Percentiles rank a stretch among this genome's conserved stretches.
These are phyloP conservation scores for Fragaria nilgerrensis DNA, from an alignment of 306 rosid genomes.

Conservation along the genomic window DNA sequence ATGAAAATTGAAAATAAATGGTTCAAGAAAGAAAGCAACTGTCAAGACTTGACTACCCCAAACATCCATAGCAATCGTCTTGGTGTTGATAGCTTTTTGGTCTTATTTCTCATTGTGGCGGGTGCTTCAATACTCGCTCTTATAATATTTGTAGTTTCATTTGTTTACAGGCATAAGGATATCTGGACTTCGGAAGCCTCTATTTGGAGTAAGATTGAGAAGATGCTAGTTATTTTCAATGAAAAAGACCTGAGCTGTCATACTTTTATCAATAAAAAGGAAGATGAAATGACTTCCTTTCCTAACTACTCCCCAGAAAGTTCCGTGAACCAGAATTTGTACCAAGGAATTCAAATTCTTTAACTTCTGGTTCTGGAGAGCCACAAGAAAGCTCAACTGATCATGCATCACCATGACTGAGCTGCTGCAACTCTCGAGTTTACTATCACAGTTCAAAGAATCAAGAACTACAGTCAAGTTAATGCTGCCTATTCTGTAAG, in stretches of 20 bases:
- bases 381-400: neutral
- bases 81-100: slow-evolving; percentile 59
- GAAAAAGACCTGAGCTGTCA: slow-evolving; percentile 36
- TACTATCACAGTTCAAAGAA: neutral
- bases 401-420: neutral
- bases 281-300: neutral
- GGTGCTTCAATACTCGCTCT: slow-evolving; percentile 37
- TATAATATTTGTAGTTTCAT: slow-evolving; percentile 20
- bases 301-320: neutral
- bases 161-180: slow-evolving; percentile 35
- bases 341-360: neutral
- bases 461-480: neutral
- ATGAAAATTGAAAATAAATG: slow-evolving; percentile 44
- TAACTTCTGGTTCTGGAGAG: neutral
- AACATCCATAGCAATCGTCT: slow-evolving; percentile 37
- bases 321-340: neutral
- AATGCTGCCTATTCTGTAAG: neutral
- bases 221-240: slow-evolving; percentile 25
- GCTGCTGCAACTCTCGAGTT: neutral
- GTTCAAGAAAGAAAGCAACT: slow-evolving; percentile 28
- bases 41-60: slow-evolving; percentile 16
- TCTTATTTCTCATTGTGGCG: slow-evolving; percentile 51
- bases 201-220: slow-evolving; percentile 17
- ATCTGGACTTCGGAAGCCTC: slow-evolving; percentile 25
- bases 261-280: slow-evolving; percentile 27